Base-by-base conservation (phyloP, 345 rosid species). In the Hibiscus tridactylites region DNA sequence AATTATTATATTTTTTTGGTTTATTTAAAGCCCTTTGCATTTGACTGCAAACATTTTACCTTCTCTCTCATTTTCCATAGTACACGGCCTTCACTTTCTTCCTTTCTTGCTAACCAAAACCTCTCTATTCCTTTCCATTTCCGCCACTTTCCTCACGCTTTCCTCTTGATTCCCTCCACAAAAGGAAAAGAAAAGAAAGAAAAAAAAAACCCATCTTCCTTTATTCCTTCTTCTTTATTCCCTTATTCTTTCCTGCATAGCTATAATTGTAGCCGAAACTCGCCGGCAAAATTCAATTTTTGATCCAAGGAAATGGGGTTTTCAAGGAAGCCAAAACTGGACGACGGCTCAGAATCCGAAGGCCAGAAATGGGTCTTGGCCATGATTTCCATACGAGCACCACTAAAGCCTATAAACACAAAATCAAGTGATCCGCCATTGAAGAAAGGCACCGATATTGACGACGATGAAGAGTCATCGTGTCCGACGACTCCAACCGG, bases 401-500 rank as follows among this genome's bases (percentile, higher is more conserved):
- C 96, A 0, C 74, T 93, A 65, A 89, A 86, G 85, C 85, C 83
- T 11, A 78, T 89, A 9, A 80, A 73, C 73, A 78, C 88, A 39
- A 39, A 39, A 39, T 2, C 9, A 2, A 81, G 50, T 6, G 58
- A n/a, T 15, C 82, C 83, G 1, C 44, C 44, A 5, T 49, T 53
- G 31, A 9, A 59, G 56, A 79, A 68, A 28, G 85, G 68, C 11
- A 47, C 54, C 35, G 82, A 46, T 35, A 75, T 19, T 46, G 77
- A 33, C 3, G 57, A 15, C 50, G 78, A 21, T 7, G 71, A 15
- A 10, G 82, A 75, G 37, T 39, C 68, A 49, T 39, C 68, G 5
- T 71, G 74, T 75, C 83, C 90, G 12, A 81, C 81, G 6, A 89
- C 97, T 2, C 97, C 97, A 0, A 87, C 84, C 31, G 80, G 78